A percentile compares a stretch with the other conserved stretches of the same genome.
phyloP scores from a whole-genome alignment of 2,329 filamentous ascomycete genomes.

The Aurifilum marmelostoma region DNA sequence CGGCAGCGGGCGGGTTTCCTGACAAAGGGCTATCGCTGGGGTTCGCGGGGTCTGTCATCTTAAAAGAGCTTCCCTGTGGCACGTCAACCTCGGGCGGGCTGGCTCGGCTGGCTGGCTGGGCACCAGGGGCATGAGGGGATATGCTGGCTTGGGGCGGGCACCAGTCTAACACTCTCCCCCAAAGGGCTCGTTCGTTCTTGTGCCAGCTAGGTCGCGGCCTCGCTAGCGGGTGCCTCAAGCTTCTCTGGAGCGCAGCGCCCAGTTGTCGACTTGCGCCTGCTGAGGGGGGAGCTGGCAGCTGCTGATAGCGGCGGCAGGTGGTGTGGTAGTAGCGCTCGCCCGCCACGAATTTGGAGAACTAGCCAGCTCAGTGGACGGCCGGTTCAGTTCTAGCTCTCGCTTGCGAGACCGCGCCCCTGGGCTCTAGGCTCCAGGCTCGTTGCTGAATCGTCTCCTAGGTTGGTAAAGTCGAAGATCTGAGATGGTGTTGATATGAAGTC shows the following conservation, averaged over 20 bases:
- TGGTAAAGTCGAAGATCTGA: slow-evolving; percentile 4
- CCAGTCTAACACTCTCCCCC: not conserved
- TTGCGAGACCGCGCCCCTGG: not conserved
- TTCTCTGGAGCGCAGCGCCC: not conserved
- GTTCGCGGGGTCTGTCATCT: slow-evolving; percentile 30
- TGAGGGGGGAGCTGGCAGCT: not conserved
- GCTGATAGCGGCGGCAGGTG: slow-evolving; percentile 1
- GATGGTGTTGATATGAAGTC: slow-evolving; percentile 13
- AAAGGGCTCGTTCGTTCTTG: not conserved
- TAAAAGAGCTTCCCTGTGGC: slow-evolving; percentile 20
- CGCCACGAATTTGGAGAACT: slow-evolving; percentile 12
- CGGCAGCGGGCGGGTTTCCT: slow-evolving; percentile 28
- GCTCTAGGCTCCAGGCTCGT: not conserved
- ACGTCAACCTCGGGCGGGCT: slow-evolving; percentile 17
- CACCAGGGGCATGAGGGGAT: slow-evolving; percentile 14
- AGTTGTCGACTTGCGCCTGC: not conserved
- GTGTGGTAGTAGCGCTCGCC: slow-evolving; percentile 4
- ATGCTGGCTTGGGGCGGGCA: slow-evolving; percentile 9
- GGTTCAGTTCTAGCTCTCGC: not conserved
- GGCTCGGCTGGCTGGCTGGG: slow-evolving; percentile 7
- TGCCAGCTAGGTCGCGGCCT: not conserved
- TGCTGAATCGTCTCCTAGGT: slow-evolving; percentile 9
- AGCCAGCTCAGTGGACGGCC: not conserved
- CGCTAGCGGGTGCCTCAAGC: not conserved
- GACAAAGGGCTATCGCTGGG: slow-evolving; percentile 31